Base-by-base conservation (phyloP, 2,329 filamentous ascomycete genomes). In the Colletotrichum euphorbiae region DNA sequence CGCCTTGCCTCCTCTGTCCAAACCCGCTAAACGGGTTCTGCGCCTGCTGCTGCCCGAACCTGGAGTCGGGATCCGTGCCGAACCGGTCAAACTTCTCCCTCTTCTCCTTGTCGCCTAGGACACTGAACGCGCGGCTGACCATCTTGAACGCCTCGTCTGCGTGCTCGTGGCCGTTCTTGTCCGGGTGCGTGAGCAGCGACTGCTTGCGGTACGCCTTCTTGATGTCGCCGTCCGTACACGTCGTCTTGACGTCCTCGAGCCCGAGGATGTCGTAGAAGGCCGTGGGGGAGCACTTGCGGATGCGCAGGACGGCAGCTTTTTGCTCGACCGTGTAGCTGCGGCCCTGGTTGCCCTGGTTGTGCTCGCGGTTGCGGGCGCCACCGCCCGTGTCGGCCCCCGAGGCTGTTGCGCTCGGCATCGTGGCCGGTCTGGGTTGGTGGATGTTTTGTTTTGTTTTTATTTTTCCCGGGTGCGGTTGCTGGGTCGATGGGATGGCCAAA, bases 91-190 rank as follows among this genome's bases (percentile, higher is more conserved):
- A 99, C 79, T 92, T 93, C 15, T 91, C 85, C 77, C 93, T 91
- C 88, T 98, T 98, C 72, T 98, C 95, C 76, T 93, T 88, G 78
- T 99, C 96, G 70, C 93, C 95, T 55, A 99, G 84, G 59, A 98
- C 89, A 74, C 97, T 92, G 78, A 99, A 99, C 15, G 96, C 96
- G 74, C 93, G 88, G 75, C 93, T 92, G 24, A 99, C 94, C 92
- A 98, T 92, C 84, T 99, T 99, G 84, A 99, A 99, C 36, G 96
- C 96, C 83, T 99, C 96, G 78, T 98, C 96, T 62, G 96, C 95
- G 69, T 97, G 90, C 42, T 95, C 91, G 78, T 98, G 94, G 57
- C 94, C 94, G 85, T 99, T 99, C 85, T 99, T 99, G 84, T 99
- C 96, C 71, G 96, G 96, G 84, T 99, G 96, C 68, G 96, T 99